Conservation (phyloP, 73 alveolate species). For the Loxodes magnus region DNA sequence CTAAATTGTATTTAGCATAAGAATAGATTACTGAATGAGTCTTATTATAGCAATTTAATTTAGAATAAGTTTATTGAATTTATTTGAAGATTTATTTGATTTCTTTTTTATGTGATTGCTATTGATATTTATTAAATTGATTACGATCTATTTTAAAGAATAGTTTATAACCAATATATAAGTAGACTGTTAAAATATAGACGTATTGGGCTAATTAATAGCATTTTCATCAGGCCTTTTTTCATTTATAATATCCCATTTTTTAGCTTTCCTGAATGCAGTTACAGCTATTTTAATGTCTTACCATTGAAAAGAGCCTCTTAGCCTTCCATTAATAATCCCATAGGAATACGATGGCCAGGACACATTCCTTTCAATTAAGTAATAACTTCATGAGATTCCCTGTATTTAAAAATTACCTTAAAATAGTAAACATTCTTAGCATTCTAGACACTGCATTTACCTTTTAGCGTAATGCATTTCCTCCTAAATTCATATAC, state of each 20-base stretch:
- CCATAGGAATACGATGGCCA: conserved; percentile 76
- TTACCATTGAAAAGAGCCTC: conserved; percentile 42
- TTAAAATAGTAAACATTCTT: background rate
- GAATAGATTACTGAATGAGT: no score
- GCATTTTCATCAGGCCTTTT: no score
- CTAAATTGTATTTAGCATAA: no score
- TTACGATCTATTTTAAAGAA: no score
- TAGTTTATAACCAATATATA: no score
- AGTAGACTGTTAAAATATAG: no score
- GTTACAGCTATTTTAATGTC: conserved; percentile 12
- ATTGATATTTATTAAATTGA: no score
- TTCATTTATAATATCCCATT: conserved; percentile 13
- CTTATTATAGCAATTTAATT: no score
- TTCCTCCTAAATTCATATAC: background rate
- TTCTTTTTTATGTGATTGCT: no score
- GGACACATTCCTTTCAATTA: conserved; percentile 88
- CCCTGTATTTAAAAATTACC: conserved; percentile 23
- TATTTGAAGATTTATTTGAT: no score
- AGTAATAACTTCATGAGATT: conserved; percentile 76
- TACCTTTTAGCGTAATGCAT: background rate
- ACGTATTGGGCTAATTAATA: no score
- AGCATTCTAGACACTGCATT: background rate
- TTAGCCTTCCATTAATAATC: conserved; percentile 57
- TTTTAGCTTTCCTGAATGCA: conserved; percentile 22
- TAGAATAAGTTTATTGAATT: no score